Percentiles rank a stretch among this genome's conserved stretches.
phyloP scores from a whole-genome alignment of 2,329 filamentous ascomycete genomes.

The Epichloe uncinata region DNA sequence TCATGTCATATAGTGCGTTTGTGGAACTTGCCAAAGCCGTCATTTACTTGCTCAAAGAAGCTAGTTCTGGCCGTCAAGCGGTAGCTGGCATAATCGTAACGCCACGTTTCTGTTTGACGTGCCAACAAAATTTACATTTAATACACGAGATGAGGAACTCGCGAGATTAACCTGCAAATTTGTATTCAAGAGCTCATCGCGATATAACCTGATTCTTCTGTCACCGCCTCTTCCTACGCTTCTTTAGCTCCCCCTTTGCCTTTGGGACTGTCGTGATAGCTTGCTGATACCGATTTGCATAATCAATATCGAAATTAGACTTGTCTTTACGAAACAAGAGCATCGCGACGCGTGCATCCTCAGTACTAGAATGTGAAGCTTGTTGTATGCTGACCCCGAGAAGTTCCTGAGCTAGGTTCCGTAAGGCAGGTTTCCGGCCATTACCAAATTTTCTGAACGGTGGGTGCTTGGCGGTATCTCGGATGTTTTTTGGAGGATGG shows the following conservation, averaged over 20 bases:
- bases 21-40: not conserved
- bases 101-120: not conserved
- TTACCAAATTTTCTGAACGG: slow-evolving; percentile 57
- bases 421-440: slow-evolving; percentile 56
- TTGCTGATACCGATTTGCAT: slow-evolving; percentile 49
- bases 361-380: slow-evolving; percentile 51
- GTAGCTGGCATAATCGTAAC: not conserved
- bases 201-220: not conserved
- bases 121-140: not conserved
- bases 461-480: slow-evolving; percentile 71
- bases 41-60: not conserved
- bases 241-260: slow-evolving; percentile 24
- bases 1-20: not conserved
- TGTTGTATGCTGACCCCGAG: slow-evolving; percentile 49
- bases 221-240: slow-evolving; percentile 7
- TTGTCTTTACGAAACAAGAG: slow-evolving; percentile 75
- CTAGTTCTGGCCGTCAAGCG: not conserved
- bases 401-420: slow-evolving; percentile 41
- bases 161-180: not conserved
- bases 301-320: slow-evolving; percentile 70
- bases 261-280: not conserved
- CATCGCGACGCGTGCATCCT: slow-evolving; percentile 86
- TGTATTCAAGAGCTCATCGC: not conserved
- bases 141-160: not conserved
- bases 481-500: slow-evolving; percentile 64